Evolutionary conservation across 768 basidiomycete species (phyloP), one percentile per base, ranked within the genome.

Genomic region (Suillus ampliporus): DNA sequence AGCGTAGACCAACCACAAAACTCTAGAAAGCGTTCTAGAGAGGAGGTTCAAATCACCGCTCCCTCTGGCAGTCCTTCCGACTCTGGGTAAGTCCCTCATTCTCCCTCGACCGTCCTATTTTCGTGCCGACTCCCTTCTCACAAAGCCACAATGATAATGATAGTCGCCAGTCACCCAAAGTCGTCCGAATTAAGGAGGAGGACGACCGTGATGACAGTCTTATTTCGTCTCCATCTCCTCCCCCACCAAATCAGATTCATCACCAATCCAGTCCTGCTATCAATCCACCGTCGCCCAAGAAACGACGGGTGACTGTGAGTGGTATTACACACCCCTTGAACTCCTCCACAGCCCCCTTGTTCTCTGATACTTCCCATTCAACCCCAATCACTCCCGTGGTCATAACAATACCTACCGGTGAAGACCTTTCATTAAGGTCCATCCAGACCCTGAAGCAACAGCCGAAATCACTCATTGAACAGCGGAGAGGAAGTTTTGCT

Each of bases 391-490:
- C 89, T 0, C 88, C 91, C 44, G 85, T 86, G 60, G 84, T 89
- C 64, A 83, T 89, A 77, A 82, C 87, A 28, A 82, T 88, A 67
- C 79, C 84, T 41, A 78, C 86, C 65, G 79, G 78, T 61, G 88
- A 90, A 72, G 86, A 89, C 67, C 80, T 85, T 1, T 70, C 72
- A 3, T 82, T 87, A 47, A 82, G 88, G 70, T 84, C 86, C 21
- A 84, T 84, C 78, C 79, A 88, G 63, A 75, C 80, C 40, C 82
- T 86, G 54, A 91, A 90, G 69, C 89, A 88, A 72, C 87, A 87
- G 67, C 91, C 89, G 74, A 87, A 90, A 74, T 83, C 86, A 52
- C 77, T 88, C 61, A 86, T 88, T 60, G 88, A 91, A 72, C 88
- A 89, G 75, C 83, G 89, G 54, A 77, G 90, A 65, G 88, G 84